phyloP scores from a whole-genome alignment of 2,329 filamentous ascomycete species.

The Beauveria brongniartii region DNA sequence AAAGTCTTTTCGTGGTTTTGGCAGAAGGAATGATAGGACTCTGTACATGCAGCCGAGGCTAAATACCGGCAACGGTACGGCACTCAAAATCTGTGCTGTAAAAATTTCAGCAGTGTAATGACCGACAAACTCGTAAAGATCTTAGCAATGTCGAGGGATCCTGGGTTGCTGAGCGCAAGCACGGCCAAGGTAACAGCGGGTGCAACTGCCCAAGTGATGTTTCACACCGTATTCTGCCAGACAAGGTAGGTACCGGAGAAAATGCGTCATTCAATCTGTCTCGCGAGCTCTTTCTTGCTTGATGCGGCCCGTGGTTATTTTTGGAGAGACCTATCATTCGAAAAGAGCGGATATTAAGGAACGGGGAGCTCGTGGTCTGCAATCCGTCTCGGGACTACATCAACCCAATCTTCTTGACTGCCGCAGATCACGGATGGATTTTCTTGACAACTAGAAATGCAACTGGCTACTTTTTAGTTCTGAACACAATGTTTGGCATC shows the following conservation, averaged over 20 bases:
- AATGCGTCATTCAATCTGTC: slow-evolving; percentile 10
- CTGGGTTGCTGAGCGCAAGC: not conserved
- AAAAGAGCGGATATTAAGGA: slow-evolving; percentile 30
- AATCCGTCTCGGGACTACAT: slow-evolving; percentile 15
- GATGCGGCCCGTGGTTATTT: slow-evolving; percentile 21
- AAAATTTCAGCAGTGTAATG: slow-evolving; percentile 16
- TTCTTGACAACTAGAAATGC: slow-evolving; percentile 13
- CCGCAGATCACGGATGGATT: slow-evolving; percentile 14
- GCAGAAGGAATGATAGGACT: slow-evolving; percentile 15
- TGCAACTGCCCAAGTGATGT: slow-evolving; percentile 15
- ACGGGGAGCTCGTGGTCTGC: slow-evolving; percentile 19
- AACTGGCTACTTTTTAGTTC: not conserved
- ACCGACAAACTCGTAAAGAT: slow-evolving; percentile 18
- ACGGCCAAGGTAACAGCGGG: slow-evolving; percentile 13
- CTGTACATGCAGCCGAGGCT: slow-evolving; percentile 15
- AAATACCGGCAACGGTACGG: slow-evolving; percentile 12
- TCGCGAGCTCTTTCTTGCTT: slow-evolving; percentile 27
- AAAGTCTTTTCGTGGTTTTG: slow-evolving; percentile 1
- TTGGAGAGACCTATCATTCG: slow-evolving; percentile 32
- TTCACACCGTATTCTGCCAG: slow-evolving; percentile 15
- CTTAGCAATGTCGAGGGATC: slow-evolving; percentile 8
- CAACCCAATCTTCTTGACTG: slow-evolving; percentile 14
- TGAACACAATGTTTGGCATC: not conserved
- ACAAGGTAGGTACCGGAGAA: slow-evolving; percentile 14
- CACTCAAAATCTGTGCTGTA: slow-evolving; percentile 13